Evolutionary conservation across 148 eudicot genomes (phyloP).

Genomic region (Beta vulgaris): DNA sequence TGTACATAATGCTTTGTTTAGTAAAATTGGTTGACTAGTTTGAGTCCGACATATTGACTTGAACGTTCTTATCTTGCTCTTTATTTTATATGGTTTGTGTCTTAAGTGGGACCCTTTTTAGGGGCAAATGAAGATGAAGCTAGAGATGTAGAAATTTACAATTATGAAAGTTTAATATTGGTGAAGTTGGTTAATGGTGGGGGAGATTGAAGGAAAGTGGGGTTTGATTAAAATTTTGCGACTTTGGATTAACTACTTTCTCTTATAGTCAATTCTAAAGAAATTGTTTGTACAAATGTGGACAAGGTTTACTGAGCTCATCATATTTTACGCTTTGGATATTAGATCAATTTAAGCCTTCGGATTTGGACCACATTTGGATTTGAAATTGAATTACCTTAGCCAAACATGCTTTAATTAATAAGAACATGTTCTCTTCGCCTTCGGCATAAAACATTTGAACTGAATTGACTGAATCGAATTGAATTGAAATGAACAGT

Average conservation of each 20-base stretch:
- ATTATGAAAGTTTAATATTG: not conserved
- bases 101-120: not conserved
- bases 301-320: conserved; percentile 2
- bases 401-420: not conserved
- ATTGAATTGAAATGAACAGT: too few species aligned
- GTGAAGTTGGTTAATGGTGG: conserved; percentile 19
- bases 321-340: not conserved
- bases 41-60: conserved; percentile 30
- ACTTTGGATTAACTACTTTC: conserved; percentile 2
- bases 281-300: not conserved
- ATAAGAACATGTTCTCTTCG: too few species aligned
- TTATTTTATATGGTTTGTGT: too few species aligned
- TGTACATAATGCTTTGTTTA: conserved; percentile 18
- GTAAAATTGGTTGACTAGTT: conserved; percentile 29
- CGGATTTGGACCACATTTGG: not conserved
- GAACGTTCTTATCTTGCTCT: not conserved
- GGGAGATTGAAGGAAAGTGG: not conserved
- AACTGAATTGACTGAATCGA: too few species aligned
- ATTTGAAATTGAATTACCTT: not conserved
- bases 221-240: conserved; percentile 2
- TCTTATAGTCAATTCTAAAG: conserved; percentile 11
- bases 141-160: not conserved
- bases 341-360: conserved; percentile 1
- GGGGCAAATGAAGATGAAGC: not conserved
- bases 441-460: too few species aligned